Evolutionary conservation across 768 basidiomycete species (phyloP), one percentile per base, ranked within the genome.

Genomic region (Hirschioporus abietinus): DNA sequence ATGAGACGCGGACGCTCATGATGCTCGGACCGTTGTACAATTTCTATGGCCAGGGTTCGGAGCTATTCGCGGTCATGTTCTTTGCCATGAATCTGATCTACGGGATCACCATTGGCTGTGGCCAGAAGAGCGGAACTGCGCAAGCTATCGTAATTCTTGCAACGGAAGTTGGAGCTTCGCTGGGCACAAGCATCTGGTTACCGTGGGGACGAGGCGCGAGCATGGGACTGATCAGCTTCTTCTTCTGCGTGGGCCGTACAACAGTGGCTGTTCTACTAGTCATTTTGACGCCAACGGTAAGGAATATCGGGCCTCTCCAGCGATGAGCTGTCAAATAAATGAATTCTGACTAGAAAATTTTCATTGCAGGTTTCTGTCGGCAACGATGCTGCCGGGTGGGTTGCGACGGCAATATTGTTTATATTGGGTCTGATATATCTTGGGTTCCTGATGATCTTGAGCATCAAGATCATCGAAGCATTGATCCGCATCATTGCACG

Each of bases 131-230:
- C 68, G 96, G 96, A 3, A 96, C 94, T 0, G 88, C 92, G 2
- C 97, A 99, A 74, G 91, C 95, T 3, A 88, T 96, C 70, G 83
- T 98, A 65, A 88, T 99, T 69, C 82, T 99, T 27, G 84, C 97
- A 34, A 85, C 94, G 23, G 97, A 99, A 75, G 90, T 99, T 18
- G 82, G 83, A 24, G 88, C 91, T 59, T 93, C 95, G 6, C 80
- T 99, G 66, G 86, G 92, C 27, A 97, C 96, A 35, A 95, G 92
- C 68, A 81, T 96, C 35, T 97, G 94, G 94, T 84, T 97, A 67
- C 96, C 96, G 20, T 99, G 96, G 96, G 94, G 93, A 34, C 91
- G 91, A 64, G 95, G 96, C 1, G 95, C 96, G 1, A 92, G 94
- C 68, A 99, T 99, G 97, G 96, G 96, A 17, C 82, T 95, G 36